Evolutionary conservation across 345 rosid species (phyloP).

Genomic region (Pugionium cornutum): DNA sequence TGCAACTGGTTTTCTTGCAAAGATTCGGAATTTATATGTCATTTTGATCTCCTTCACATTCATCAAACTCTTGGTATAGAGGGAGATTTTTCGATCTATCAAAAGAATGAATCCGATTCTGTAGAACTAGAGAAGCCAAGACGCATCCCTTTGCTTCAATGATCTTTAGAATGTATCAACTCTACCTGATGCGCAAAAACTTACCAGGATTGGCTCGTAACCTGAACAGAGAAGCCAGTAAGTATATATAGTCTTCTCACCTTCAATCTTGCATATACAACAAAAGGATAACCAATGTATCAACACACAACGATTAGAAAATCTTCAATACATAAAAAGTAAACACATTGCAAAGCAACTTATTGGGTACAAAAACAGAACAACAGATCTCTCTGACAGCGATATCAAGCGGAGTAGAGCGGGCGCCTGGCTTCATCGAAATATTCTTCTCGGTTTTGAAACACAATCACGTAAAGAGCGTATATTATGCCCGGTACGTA

Average conservation of each 20-base stretch:
- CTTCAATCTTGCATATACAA: background rate
- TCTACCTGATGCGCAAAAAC: background rate
- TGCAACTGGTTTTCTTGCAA: background rate
- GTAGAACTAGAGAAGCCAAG: background rate
- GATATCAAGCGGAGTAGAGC: slow-evolving; percentile 44
- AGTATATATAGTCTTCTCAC: background rate
- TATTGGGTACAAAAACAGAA: slow-evolving; percentile 22
- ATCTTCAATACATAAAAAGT: slow-evolving; percentile 11
- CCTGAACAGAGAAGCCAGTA: slow-evolving; percentile 3
- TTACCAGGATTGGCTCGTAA: background rate
- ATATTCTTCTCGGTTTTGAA: slow-evolving; percentile 74
- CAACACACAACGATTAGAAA: background rate
- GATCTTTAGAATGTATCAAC: background rate
- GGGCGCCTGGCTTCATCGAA: slow-evolving; percentile 93
- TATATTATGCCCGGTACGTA: slow-evolving; percentile 93
- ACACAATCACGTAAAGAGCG: slow-evolving; percentile 83
- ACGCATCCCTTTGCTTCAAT: background rate
- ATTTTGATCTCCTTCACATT: background rate
- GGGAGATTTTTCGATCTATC: slow-evolving; percentile 1
- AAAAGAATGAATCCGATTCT: background rate
- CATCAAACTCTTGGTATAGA: background rate
- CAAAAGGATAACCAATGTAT: slow-evolving; percentile 5
- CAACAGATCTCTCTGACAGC: background rate
- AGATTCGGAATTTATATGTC: background rate
- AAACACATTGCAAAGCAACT: slow-evolving; percentile 24